These are phyloP conservation scores for Prillingera fragicola DNA, from an alignment of 1,284 basidiomycete genomes.

Conservation along the genomic window DNA sequence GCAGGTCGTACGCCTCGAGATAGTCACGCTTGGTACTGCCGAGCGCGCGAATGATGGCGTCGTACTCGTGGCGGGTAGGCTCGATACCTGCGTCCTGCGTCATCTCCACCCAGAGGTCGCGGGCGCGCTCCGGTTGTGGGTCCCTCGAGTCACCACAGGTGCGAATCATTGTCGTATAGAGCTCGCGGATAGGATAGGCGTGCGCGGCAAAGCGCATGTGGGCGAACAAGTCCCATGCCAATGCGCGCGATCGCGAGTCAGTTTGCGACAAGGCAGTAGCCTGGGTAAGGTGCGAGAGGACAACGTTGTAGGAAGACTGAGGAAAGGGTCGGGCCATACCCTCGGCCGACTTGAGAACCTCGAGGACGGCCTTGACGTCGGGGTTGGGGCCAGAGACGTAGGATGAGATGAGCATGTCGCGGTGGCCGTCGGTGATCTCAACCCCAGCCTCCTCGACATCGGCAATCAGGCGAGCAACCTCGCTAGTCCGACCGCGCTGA, in stretches of 20 bases:
- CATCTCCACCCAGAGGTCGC: conserved; percentile 94
- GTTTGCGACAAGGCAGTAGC: conserved; percentile 18
- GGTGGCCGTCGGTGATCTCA: conserved; percentile 16
- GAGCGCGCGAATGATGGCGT: conserved; percentile 68
- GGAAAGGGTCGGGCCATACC: conserved; percentile 39
- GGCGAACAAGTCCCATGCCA: conserved; percentile 87
- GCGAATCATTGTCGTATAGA: conserved; percentile 83
- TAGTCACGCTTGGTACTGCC: conserved; percentile 56
- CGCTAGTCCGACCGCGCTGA: conserved; percentile 16
- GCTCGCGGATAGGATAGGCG: conserved; percentile 63
- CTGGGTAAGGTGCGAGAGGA: conserved; percentile 40
- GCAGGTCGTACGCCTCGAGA: conserved; percentile 70
- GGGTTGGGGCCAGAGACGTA: conserved; percentile 21
- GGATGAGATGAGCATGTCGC: conserved; percentile 30
- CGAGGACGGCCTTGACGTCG: conserved; percentile 35
- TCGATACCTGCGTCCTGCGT: conserved; percentile 56
- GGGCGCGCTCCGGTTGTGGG: conserved; percentile 79
- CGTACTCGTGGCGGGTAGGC: conserved; percentile 69
- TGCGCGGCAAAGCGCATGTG: conserved; percentile 96
- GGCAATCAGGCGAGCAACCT: conserved; percentile 19
- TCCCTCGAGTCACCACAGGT: conserved; percentile 62
- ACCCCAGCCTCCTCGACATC: conserved; percentile 23
- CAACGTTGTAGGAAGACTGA: conserved; percentile 43
- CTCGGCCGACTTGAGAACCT: conserved; percentile 42
- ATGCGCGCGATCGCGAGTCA: conserved; percentile 49